phyloP scores from a whole-genome alignment of 1,139 yeast genomes.

The Kodamaea ohmeri region DNA sequence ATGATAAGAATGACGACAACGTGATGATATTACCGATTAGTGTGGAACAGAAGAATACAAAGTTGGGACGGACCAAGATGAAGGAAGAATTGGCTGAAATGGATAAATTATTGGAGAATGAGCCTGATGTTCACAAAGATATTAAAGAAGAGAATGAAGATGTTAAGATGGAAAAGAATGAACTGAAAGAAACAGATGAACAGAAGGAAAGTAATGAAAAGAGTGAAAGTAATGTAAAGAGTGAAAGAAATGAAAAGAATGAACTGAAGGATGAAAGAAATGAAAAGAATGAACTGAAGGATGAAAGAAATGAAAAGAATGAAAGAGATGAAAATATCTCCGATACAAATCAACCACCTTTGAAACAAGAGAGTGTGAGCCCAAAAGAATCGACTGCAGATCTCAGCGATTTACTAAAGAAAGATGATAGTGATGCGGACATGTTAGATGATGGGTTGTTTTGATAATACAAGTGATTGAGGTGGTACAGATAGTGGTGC shows the following conservation, averaged over 20 bases:
- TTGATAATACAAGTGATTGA: neutral
- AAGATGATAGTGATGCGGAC: constrained; percentile 10
- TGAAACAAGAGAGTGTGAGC: neutral
- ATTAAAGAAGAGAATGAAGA: neutral
- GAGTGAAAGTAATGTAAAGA: constrained; percentile 1
- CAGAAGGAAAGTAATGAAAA: neutral
- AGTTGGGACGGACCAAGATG: constrained; percentile 51
- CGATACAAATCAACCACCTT: too few species aligned
- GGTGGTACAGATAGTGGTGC: too few species aligned
- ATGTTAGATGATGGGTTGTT: constrained; percentile 12
- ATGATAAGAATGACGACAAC: constrained; percentile 42
- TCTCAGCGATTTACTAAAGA: constrained; percentile 7
- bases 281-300: constrained; percentile 1
- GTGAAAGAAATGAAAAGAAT: neutral
- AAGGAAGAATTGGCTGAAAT: constrained; percentile 34
- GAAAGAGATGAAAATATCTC: constrained; percentile 2
- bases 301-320: neutral
- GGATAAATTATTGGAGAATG: constrained; percentile 18
- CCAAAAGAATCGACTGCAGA: constrained; percentile 4
- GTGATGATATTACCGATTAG: constrained; percentile 57
- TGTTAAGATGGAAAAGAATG: constrained; percentile 2
- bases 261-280: neutral
- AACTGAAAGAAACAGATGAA: constrained; percentile 1
- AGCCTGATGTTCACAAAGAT: too few species aligned
- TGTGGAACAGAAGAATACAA: constrained; percentile 61